phyloP scores from a whole-genome alignment of 2,329 filamentous ascomycete genomes.

The Fusarium succisae region DNA sequence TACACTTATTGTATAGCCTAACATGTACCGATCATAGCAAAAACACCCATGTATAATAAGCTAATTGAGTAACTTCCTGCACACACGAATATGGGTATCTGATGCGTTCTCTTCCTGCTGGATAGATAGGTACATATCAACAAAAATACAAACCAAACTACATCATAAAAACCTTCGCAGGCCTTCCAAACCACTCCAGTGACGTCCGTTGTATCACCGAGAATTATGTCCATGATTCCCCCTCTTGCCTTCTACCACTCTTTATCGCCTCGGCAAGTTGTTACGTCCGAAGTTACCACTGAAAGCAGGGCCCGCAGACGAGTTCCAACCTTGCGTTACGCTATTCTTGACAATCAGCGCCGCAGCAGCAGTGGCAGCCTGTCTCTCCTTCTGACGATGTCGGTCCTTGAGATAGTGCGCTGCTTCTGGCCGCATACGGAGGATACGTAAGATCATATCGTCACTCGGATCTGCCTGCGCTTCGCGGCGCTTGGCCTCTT shows the following conservation, averaged over 20 bases:
- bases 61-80: slow-evolving; percentile 32
- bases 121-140: slow-evolving; percentile 31
- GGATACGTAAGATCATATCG: slow-evolving; percentile 95
- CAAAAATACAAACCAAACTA: slow-evolving; percentile 26
- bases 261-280: slow-evolving; percentile 59
- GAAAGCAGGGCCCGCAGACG: slow-evolving; percentile 44
- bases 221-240: slow-evolving; percentile 1
- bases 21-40: background rate
- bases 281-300: slow-evolving; percentile 57
- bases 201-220: background rate
- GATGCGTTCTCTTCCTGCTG: slow-evolving; percentile 41
- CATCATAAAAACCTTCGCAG: background rate
- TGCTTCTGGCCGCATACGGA: slow-evolving; percentile 94
- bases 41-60: slow-evolving; percentile 13
- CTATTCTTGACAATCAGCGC: slow-evolving; percentile 96
- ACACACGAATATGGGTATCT: slow-evolving; percentile 44
- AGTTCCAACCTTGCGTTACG: slow-evolving; percentile 67
- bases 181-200: background rate
- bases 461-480: slow-evolving; percentile 96
- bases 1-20: slow-evolving; percentile 3
- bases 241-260: slow-evolving; percentile 1
- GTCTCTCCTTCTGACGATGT: slow-evolving; percentile 90
- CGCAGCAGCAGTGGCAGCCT: slow-evolving; percentile 88
- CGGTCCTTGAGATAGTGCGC: slow-evolving; percentile 87
- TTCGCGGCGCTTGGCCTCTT: slow-evolving; percentile 95